phyloP scores from a whole-genome alignment of 2,329 filamentous ascomycete genomes.

The Lecanicillium sp. region DNA sequence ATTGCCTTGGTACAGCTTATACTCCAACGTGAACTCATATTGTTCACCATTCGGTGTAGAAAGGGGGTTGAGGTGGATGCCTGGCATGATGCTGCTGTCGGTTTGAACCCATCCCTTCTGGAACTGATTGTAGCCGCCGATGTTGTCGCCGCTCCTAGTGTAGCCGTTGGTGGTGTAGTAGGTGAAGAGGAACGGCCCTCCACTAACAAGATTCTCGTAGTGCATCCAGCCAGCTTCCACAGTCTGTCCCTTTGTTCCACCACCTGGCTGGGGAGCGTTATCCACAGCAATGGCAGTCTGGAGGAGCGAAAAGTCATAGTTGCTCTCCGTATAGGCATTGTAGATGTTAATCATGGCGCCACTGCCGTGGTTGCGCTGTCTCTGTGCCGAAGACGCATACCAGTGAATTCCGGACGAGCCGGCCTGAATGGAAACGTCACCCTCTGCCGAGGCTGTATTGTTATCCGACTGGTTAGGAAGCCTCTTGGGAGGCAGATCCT shows the following conservation, averaged over 20 bases:
- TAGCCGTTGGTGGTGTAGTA: conserved; percentile 13
- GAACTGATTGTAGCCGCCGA: conserved; percentile 12
- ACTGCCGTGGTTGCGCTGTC: conserved; percentile 9
- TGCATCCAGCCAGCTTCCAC: conserved; percentile 14
- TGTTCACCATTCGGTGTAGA: conserved; percentile 8
- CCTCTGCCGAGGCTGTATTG: not conserved
- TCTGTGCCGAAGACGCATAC: conserved; percentile 11
- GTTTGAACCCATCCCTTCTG: conserved; percentile 12
- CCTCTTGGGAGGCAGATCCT: conserved; percentile 8
- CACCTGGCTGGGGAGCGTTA: conserved; percentile 6
- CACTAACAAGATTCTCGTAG: conserved; percentile 7
- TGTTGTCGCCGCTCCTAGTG: conserved; percentile 7
- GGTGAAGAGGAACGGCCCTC: conserved; percentile 11
- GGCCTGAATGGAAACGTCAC: not conserved
- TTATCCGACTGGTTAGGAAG: conserved; percentile 7
- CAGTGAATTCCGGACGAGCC: conserved; percentile 9
- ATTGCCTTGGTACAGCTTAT: conserved; percentile 10
- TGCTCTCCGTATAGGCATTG: conserved; percentile 9
- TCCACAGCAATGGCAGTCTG: conserved; percentile 12
- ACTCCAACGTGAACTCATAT: conserved; percentile 11
- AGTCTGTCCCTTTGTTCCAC: conserved; percentile 9
- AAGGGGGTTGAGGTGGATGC: conserved; percentile 9
- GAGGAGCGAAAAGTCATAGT: conserved; percentile 12
- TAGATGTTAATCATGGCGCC: conserved; percentile 10
- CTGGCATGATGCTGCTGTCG: conserved; percentile 10